A percentile compares a stretch with the other conserved stretches of the same genome.
These are phyloP conservation scores for Fraxinus dipetala DNA, from an alignment of 305 asterid species.

Conservation along the genomic window DNA sequence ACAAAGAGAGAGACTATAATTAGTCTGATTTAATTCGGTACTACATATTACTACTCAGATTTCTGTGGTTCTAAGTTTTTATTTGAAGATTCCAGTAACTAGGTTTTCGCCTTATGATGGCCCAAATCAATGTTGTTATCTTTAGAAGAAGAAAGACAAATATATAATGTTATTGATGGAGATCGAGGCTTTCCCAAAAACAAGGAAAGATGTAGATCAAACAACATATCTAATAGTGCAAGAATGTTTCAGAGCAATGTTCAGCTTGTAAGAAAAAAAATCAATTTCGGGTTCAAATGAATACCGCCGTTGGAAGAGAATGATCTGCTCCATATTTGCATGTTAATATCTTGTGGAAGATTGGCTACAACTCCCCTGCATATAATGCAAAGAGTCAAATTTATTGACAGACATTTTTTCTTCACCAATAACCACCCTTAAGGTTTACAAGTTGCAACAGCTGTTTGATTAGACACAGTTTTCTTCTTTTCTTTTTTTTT, in stretches of 20 bases:
- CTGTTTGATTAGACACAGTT: neutral
- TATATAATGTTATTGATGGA: neutral
- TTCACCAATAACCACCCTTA: neutral
- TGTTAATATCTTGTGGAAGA: constrained; percentile 29
- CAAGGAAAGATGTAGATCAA: neutral
- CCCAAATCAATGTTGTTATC: no score
- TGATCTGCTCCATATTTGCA: constrained; percentile 49
- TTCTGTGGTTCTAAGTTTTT: neutral
- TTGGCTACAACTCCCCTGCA: constrained; percentile 46
- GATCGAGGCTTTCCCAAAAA: neutral
- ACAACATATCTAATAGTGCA: neutral
- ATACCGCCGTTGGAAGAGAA: constrained; percentile 64
- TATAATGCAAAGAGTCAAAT: constrained; percentile 17
- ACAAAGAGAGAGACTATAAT: neutral
- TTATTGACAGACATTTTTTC: neutral
- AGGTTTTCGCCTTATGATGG: no score
- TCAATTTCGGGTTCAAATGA: neutral
- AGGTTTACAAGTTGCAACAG: neutral
- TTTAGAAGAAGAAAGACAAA: neutral
- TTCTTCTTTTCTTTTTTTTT: neutral
- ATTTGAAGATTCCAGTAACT: no score
- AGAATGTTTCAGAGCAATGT: neutral
- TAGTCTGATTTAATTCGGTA: neutral
- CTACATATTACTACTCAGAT: neutral
- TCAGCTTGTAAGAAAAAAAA: neutral